These are phyloP conservation scores for Singerocomus inundabilis DNA, from an alignment of 1,284 basidiomycete species.

Conservation along the genomic window DNA sequence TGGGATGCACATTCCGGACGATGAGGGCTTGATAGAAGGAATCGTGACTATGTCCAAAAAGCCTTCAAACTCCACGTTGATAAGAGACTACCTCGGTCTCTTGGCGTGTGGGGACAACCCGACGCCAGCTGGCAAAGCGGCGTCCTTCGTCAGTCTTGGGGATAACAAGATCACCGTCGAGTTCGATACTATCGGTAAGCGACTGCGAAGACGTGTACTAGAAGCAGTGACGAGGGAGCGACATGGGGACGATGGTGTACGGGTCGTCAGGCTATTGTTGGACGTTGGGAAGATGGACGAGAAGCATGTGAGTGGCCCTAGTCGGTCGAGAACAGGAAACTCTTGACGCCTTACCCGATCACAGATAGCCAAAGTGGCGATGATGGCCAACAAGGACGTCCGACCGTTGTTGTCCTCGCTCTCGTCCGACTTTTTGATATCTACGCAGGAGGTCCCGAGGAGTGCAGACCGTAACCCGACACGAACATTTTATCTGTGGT, in stretches of 20 bases:
- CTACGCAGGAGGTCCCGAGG: conserved; percentile 88
- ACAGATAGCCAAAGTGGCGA: conserved; percentile 91
- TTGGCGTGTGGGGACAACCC: conserved; percentile 80
- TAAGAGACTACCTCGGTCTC: conserved; percentile 77
- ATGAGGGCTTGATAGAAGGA: conserved; percentile 54
- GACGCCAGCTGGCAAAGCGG: conserved; percentile 61
- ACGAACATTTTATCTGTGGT: conserved; percentile 89
- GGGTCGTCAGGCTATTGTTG: conserved; percentile 80
- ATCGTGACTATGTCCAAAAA: conserved; percentile 58
- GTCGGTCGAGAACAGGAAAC: background rate
- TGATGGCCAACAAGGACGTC: conserved; percentile 88
- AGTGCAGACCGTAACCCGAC: conserved; percentile 84
- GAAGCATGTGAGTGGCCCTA: conserved; percentile 53
- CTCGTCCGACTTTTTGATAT: conserved; percentile 77
- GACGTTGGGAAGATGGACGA: conserved; percentile 96
- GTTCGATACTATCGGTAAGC: conserved; percentile 73
- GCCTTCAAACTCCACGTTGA: conserved; percentile 53
- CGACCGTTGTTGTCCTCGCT: conserved; percentile 80
- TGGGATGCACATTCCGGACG: conserved; percentile 58
- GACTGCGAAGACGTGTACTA: conserved; percentile 72
- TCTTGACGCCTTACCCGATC: conserved; percentile 1
- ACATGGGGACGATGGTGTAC: conserved; percentile 83
- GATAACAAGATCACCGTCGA: conserved; percentile 78
- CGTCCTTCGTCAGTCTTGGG: conserved; percentile 68
- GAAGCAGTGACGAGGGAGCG: conserved; percentile 82